phyloP scores from a whole-genome alignment of 345 rosid species.

The Populus deltoides region DNA sequence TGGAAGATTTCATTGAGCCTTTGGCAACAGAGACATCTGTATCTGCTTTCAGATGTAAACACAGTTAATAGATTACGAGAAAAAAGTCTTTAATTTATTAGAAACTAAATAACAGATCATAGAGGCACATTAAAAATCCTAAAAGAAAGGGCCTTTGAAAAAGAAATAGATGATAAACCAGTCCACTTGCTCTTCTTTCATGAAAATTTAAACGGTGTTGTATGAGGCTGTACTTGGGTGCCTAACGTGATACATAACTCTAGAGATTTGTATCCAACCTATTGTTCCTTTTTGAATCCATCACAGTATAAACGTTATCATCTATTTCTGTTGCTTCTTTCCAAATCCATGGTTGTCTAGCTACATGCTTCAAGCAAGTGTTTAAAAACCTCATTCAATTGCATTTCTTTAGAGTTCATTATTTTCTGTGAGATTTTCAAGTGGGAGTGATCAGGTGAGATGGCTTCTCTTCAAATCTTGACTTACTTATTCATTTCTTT shows the following conservation, averaged over 20 bases:
- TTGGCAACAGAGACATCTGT: constrained; percentile 26
- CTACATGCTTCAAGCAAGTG: background rate
- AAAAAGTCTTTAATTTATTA: background rate
- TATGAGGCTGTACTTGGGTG: background rate
- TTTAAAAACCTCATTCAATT: background rate
- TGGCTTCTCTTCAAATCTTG: background rate
- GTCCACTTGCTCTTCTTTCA: background rate
- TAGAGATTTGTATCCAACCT: background rate
- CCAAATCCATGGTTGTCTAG: background rate
- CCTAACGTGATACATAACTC: background rate
- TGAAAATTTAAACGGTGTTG: background rate
- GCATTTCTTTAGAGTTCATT: background rate
- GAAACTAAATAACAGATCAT: background rate
- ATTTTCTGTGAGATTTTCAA: background rate
- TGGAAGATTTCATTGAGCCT: constrained; percentile 28
- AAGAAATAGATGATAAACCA: background rate
- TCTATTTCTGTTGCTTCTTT: background rate
- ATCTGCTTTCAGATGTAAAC: constrained; percentile 28
- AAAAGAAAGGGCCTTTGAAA: background rate
- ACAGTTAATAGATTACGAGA: background rate
- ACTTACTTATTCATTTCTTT: background rate
- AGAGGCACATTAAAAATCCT: background rate
- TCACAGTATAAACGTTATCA: background rate
- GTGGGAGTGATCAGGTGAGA: background rate
- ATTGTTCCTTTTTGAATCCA: background rate